Evolutionary conservation across 345 rosid species (phyloP).

Genomic region (Nasturtium officinale): DNA sequence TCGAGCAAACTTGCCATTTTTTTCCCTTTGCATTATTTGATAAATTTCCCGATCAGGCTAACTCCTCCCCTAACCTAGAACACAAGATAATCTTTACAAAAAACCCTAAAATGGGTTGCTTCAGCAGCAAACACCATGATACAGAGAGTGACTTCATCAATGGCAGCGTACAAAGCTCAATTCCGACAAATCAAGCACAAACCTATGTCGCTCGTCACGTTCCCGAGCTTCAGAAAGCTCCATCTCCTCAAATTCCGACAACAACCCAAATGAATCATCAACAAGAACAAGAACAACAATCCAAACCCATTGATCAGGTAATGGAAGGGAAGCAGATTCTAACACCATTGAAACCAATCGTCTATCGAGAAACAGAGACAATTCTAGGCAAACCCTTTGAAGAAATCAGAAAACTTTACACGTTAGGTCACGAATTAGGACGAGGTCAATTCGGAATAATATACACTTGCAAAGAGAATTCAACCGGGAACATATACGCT

Average conservation of each 20-base stretch:
- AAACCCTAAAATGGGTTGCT: constrained; percentile 58
- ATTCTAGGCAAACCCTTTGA: constrained; percentile 71
- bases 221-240: constrained; percentile 38
- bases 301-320: constrained; percentile 16
- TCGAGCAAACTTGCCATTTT: background rate
- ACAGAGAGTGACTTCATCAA: constrained; percentile 37
- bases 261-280: constrained; percentile 26
- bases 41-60: constrained; percentile 10
- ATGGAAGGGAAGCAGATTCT: constrained; percentile 10
- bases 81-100: constrained; percentile 26
- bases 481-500: constrained; percentile 64
- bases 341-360: constrained; percentile 34
- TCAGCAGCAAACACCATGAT: constrained; percentile 50
- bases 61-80: constrained; percentile 24
- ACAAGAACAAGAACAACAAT: constrained; percentile 11
- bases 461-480: constrained; percentile 66
- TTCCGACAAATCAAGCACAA: constrained; percentile 30
- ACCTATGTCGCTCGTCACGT: constrained; percentile 26
- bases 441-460: constrained; percentile 85
- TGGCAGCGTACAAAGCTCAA: constrained; percentile 40
- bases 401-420: constrained; percentile 57
- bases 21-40: background rate
- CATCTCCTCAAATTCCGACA: constrained; percentile 37
- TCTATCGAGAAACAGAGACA: constrained; percentile 43
- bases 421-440: constrained; percentile 73